A percentile compares a stretch with the other conserved stretches of the same genome.
These are phyloP conservation scores for Tilletia setariae DNA, from an alignment of 1,284 basidiomycete species.

Conservation along the genomic window DNA sequence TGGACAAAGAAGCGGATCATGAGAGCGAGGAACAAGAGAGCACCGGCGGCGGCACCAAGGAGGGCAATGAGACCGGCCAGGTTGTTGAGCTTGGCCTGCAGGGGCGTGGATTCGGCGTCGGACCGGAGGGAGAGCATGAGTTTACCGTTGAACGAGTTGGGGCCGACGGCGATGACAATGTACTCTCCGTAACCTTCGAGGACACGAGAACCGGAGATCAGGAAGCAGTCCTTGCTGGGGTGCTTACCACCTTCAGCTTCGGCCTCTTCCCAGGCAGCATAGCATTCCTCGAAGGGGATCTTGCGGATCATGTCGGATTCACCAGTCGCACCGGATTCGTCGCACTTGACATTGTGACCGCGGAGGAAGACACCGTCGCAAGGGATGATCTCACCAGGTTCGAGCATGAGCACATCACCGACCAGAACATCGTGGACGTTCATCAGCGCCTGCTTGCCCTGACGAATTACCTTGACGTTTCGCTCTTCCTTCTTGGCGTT, in stretches of 20 bases:
- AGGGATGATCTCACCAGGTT: constrained; percentile 92
- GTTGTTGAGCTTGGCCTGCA: constrained; percentile 87
- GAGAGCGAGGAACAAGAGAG: constrained; percentile 74
- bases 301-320: constrained; percentile 95
- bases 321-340: constrained; percentile 93
- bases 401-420: constrained; percentile 84
- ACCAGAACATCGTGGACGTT: constrained; percentile 77
- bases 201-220: constrained; percentile 90
- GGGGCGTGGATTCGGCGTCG: constrained; percentile 72
- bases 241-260: constrained; percentile 50
- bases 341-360: constrained; percentile 91
- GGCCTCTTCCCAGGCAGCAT: constrained; percentile 57
- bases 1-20: constrained; percentile 94
- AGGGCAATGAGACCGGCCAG: constrained; percentile 93
- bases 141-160: constrained; percentile 90
- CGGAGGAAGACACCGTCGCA: constrained; percentile 90
- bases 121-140: constrained; percentile 62
- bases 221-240: constrained; percentile 78
- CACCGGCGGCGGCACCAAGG: constrained; percentile 76
- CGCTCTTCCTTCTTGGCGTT: constrained; percentile 96
- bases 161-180: constrained; percentile 85
- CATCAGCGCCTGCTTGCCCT: constrained; percentile 80
- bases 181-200: constrained; percentile 91
- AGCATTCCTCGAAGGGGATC: constrained; percentile 72
- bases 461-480: constrained; percentile 82